Evolutionary conservation across 352 stramenopile genomes (phyloP).

Genomic region (Pythium oligandrum): DNA sequence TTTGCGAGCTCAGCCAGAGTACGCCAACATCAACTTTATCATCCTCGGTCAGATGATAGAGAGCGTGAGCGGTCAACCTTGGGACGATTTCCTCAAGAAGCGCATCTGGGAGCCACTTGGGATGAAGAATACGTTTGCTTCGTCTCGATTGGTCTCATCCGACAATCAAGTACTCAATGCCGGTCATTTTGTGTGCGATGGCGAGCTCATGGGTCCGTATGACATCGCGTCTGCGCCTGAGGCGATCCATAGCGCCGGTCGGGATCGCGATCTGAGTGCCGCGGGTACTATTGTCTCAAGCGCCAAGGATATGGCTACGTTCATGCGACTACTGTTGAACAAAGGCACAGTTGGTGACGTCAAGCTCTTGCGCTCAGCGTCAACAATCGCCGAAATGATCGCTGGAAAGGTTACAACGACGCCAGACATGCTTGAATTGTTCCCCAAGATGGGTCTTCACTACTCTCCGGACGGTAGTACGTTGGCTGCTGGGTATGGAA

Average conservation of each 20-base stretch:
- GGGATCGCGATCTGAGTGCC: conserved; percentile 22
- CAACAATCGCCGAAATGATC: conserved; percentile 48
- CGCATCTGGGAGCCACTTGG: conserved; percentile 48
- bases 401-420: conserved; percentile 42
- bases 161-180: conserved; percentile 5
- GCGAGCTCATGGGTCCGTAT: conserved; percentile 40
- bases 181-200: conserved; percentile 52
- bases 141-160: conserved; percentile 11
- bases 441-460: conserved; percentile 37
- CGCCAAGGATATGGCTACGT: conserved; percentile 46
- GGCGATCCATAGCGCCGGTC: conserved; percentile 24
- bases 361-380: conserved; percentile 34
- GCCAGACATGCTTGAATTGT: conserved; percentile 21
- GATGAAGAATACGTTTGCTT: conserved; percentile 52
- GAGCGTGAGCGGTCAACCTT: conserved; percentile 34
- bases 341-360: conserved; percentile 54
- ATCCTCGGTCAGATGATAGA: conserved; percentile 59
- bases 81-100: conserved; percentile 44
- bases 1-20: conserved; percentile 46
- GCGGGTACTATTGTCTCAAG: conserved; percentile 44
- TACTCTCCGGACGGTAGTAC: conserved; percentile 41
- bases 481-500: conserved; percentile 54
- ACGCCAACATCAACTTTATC: conserved; percentile 58
- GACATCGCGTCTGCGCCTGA: conserved; percentile 26
- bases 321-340: conserved; percentile 52